phyloP scores from a whole-genome alignment of 371 early-diverging fungal species.

The Choanephora cucurbitarum region DNA sequence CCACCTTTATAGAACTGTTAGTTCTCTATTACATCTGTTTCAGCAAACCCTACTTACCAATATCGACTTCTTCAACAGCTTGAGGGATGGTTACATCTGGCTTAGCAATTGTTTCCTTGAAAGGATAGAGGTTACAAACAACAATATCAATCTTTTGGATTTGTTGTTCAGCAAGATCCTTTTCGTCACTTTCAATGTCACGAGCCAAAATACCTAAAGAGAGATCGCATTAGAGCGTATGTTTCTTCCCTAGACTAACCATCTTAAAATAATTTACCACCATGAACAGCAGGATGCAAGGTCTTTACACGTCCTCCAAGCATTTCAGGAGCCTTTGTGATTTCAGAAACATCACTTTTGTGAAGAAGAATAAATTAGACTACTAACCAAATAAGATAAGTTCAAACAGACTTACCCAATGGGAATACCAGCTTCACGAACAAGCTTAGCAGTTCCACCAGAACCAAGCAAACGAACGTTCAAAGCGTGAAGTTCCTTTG shows the following conservation, averaged over 20 bases:
- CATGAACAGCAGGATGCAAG: constrained; percentile 97
- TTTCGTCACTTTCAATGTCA: constrained; percentile 81
- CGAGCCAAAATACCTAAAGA: constrained; percentile 85
- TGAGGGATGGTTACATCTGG: constrained; percentile 87
- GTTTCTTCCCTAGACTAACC: background rate
- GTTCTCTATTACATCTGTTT: no score
- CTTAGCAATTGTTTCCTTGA: constrained; percentile 91
- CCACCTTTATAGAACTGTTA: no score
- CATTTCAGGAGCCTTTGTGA: constrained; percentile 98
- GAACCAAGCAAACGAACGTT: constrained; percentile 89
- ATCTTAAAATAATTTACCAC: constrained; percentile 58
- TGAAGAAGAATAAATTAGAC: background rate
- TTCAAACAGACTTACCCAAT: constrained; percentile 64
- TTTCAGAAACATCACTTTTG: constrained; percentile 87
- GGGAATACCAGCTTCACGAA: constrained; percentile 87
- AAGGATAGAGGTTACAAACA: constrained; percentile 97
- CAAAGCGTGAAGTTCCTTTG: constrained; percentile 74
- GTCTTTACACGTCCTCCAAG: constrained; percentile 98
- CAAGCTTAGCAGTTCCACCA: constrained; percentile 92
- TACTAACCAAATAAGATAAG: background rate
- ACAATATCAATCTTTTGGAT: constrained; percentile 93
- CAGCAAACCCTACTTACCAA: constrained; percentile 65
- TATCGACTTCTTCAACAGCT: constrained; percentile 98
- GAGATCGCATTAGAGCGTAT: background rate
- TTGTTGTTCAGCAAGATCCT: constrained; percentile 86